Evolutionary conservation across 441 rosid genomes (phyloP), one percentile per base, ranked within the genome.

Genomic region (Populus hybrid): DNA sequence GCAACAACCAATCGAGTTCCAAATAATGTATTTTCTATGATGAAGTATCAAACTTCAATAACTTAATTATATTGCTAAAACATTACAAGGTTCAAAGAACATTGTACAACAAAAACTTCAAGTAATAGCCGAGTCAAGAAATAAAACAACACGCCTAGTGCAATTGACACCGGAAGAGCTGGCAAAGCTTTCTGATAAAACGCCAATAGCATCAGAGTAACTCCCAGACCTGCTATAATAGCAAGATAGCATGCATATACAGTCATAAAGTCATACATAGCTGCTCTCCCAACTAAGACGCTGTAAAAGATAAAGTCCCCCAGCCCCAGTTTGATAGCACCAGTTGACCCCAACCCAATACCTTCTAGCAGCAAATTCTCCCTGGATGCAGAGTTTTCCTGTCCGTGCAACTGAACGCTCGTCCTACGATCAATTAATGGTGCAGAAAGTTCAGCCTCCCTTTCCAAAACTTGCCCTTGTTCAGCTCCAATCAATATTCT

Each of bases 241-340:
- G 97, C 99, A 68, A 93, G 93, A 82, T 93, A 95, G 68, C 97
- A 93, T 24, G 96, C 97, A 79, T 95, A 95, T 23, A 93, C 97
- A 9, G 96, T 92, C 99, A 95, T 92, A 80, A 88, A 81, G 86
- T 93, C 97, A 65, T 93, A 95, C 97, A 93, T 90, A 3, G 97
- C 97, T 26, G 97, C 97, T 82, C 97, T 91, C 42, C 97, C 97
- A 76, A 94, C 97, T 79, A 93, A 82, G 77, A 92, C 98, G 29
- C 97, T 94, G 81, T 93, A 94, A 89, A 94, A 94, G 71, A 93
- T 91, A 73, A 94, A 91, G 86, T 93, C 97, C 2, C 98, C 99
- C 63, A 94, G 88, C 59, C 98, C 99, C 72, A 94, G 87, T 86
- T 94, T 94, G 75, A 94, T 90, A 33, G 99, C 98, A 77, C 98